Evolutionary conservation across 164 flowering plant genomes (phyloP).

Genomic region (Annona squamosa): DNA sequence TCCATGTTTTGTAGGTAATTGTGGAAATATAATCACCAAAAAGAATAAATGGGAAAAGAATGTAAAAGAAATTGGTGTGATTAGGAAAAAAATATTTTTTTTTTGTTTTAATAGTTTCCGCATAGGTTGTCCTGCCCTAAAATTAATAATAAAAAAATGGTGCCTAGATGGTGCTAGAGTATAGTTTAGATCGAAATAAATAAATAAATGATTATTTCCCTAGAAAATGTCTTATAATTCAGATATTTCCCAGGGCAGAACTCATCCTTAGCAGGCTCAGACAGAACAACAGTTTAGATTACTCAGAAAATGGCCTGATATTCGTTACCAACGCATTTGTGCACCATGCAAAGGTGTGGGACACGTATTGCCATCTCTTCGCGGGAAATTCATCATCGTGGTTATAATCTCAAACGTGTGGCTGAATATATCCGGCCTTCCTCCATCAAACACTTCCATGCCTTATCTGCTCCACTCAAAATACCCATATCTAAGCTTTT

Average conservation of each 20-base stretch:
- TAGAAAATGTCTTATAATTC: too few relatives aligned
- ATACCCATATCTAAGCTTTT: background rate
- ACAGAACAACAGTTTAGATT: background rate
- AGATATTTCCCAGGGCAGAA: background rate
- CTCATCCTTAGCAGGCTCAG: background rate
- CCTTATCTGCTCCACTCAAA: conserved; percentile 18
- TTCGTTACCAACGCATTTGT: background rate
- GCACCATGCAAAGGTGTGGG: background rate
- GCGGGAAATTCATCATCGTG: background rate
- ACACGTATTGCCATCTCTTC: background rate
- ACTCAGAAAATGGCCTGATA: background rate
- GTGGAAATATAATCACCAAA: too few relatives aligned
- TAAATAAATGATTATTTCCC: too few relatives aligned
- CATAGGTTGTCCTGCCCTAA: too few relatives aligned
- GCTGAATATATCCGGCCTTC: conserved; percentile 16
- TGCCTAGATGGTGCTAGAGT: too few relatives aligned
- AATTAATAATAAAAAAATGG: too few relatives aligned
- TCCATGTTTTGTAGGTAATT: too few relatives aligned
- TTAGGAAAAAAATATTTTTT: too few relatives aligned
- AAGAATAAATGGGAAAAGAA: too few relatives aligned
- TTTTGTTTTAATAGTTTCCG: too few relatives aligned
- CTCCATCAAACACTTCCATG: conserved; percentile 15
- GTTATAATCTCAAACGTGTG: conserved; percentile 22
- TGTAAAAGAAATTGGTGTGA: too few relatives aligned
- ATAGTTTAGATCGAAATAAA: too few relatives aligned